phyloP scores from a whole-genome alignment of 140 eudicot genomes.

The Stevia rebaudiana region DNA sequence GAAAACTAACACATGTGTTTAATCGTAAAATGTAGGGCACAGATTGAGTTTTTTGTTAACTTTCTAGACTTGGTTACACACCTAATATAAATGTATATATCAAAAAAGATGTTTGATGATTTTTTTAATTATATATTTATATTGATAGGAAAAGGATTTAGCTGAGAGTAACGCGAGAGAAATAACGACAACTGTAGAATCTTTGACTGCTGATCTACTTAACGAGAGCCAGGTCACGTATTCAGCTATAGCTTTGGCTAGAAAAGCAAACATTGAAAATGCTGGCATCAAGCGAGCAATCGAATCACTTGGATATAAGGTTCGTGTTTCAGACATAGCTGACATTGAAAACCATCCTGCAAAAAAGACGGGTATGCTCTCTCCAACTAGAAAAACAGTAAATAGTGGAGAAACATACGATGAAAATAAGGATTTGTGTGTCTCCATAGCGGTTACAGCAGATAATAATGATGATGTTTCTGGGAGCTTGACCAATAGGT shows the following conservation, averaged over 20 bases:
- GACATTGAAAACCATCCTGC: constrained; percentile 55
- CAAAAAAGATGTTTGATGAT: neutral
- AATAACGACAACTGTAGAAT: constrained; percentile 39
- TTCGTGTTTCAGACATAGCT: constrained; percentile 54
- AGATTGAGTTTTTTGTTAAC: too few relatives aligned
- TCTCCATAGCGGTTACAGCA: constrained; percentile 29
- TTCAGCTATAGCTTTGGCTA: constrained; percentile 58
- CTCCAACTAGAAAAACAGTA: constrained; percentile 23
- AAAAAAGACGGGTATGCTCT: constrained; percentile 33
- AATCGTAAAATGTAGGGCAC: too few relatives aligned
- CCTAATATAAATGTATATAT: too few relatives aligned
- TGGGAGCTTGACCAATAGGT: constrained; percentile 30
- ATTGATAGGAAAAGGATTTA: constrained; percentile 63
- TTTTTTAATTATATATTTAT: neutral
- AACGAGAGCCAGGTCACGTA: constrained; percentile 58
- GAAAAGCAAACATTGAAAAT: constrained; percentile 55
- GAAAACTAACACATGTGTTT: too few relatives aligned
- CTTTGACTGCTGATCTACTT: constrained; percentile 59
- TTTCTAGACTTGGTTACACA: too few relatives aligned
- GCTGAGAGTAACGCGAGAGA: constrained; percentile 68
- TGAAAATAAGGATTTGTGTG: constrained; percentile 26
- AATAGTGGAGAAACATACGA: constrained; percentile 13
- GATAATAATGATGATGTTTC: constrained; percentile 16
- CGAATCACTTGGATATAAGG: constrained; percentile 77
- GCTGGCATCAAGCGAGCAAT: constrained; percentile 74